These are phyloP conservation scores for Actinomucor elegans DNA, from an alignment of 371 early-diverging fungal genomes.

Conservation along the genomic window DNA sequence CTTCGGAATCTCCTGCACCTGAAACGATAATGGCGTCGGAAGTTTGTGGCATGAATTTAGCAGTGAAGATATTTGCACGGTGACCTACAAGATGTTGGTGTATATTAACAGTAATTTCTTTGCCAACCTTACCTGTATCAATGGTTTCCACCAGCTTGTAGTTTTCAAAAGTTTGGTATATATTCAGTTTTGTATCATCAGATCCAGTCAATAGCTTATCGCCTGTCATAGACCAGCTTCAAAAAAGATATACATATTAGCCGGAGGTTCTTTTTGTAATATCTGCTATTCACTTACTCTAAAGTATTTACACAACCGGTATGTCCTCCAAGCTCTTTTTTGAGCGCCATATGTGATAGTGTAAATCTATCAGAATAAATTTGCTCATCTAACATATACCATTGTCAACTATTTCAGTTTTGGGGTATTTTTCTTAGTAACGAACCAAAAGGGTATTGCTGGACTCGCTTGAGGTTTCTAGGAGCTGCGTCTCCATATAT, in stretches of 20 bases:
- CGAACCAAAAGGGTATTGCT: neutral
- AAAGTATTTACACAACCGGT: slow-evolving; percentile 80
- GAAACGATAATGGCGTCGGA: slow-evolving; percentile 63
- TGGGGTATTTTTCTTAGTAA: neutral
- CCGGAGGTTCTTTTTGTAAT: neutral
- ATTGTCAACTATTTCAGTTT: neutral
- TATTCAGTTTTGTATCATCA: slow-evolving; percentile 61
- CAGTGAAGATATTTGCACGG: slow-evolving; percentile 74
- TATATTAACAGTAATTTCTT: neutral
- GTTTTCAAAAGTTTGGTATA: slow-evolving; percentile 48
- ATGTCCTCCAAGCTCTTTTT: slow-evolving; percentile 59
- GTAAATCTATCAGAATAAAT: slow-evolving; percentile 31
- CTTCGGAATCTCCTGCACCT: slow-evolving; percentile 68
- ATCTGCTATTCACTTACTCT: slow-evolving; percentile 33
- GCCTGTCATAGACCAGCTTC: slow-evolving; percentile 61
- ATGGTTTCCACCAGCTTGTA: slow-evolving; percentile 25
- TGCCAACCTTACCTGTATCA: slow-evolving; percentile 1
- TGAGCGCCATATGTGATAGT: slow-evolving; percentile 27
- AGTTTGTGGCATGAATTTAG: slow-evolving; percentile 68
- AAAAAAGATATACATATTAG: neutral
- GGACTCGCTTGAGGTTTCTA: no score
- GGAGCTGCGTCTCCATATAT: no score
- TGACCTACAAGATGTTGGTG: slow-evolving; percentile 64
- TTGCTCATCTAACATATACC: slow-evolving; percentile 14
- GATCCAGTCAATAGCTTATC: slow-evolving; percentile 64